These are phyloP conservation scores for Suhomyces xylopsoci DNA, from an alignment of 805 yeast genomes.

Conservation along the genomic window DNA sequence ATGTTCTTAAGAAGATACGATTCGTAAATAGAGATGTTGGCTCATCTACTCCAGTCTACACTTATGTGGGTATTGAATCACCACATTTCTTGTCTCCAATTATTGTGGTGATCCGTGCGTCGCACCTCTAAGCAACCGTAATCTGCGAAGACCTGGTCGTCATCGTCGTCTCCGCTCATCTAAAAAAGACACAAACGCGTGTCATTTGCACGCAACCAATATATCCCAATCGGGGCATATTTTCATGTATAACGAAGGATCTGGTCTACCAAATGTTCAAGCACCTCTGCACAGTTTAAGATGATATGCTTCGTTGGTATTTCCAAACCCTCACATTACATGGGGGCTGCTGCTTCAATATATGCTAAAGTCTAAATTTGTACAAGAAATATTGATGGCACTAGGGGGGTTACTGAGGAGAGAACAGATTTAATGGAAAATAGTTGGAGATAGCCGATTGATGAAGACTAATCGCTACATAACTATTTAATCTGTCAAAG, in stretches of 20 bases:
- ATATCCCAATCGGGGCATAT: conserved; percentile 13
- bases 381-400: neutral
- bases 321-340: neutral
- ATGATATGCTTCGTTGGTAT: neutral
- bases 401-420: neutral
- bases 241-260: neutral
- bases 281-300: neutral
- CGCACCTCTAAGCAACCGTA: neutral
- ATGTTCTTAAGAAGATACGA: neutral
- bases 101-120: neutral
- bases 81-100: neutral
- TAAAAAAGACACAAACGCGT: conserved; percentile 7
- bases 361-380: neutral
- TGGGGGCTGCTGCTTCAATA: neutral
- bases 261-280: neutral
- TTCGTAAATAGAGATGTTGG: neutral
- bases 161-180: conserved; percentile 2
- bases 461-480: neutral
- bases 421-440: neutral
- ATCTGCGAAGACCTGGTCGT: neutral
- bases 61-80: neutral
- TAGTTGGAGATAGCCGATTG: neutral
- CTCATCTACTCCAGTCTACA: neutral
- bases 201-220: conserved; percentile 12
- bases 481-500: neutral